These are phyloP conservation scores for Anethum foeniculum DNA, from an alignment of 140 eudicot species.

Conservation along the genomic window DNA sequence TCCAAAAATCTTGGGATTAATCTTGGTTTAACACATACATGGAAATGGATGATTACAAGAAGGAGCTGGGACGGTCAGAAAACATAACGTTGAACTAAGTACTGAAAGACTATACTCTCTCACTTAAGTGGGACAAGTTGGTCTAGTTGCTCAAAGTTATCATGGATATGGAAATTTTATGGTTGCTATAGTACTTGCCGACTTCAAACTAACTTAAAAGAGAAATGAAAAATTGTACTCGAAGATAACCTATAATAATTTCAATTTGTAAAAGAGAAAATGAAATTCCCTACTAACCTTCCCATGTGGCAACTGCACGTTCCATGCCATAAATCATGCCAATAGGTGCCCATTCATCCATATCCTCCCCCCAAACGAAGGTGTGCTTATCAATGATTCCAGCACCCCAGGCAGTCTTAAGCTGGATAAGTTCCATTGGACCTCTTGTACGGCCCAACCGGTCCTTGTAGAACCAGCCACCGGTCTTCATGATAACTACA, in stretches of 20 bases:
- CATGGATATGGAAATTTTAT: background rate
- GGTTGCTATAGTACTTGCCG: background rate
- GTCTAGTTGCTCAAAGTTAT: background rate
- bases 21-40: background rate
- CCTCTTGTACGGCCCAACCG: conserved; percentile 91
- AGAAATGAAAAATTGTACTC: too few relatives aligned
- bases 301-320: conserved; percentile 89
- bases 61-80: background rate
- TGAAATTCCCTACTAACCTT: conserved; percentile 39
- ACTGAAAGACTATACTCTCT: background rate
- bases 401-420: conserved; percentile 92
- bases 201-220: background rate
- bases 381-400: conserved; percentile 88
- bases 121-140: background rate
- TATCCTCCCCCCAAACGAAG: conserved; percentile 87
- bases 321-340: conserved; percentile 84
- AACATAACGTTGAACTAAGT: background rate
- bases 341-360: conserved; percentile 98
- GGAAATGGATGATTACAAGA: background rate
- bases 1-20: background rate
- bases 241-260: background rate
- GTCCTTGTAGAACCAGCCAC: conserved; percentile 82
- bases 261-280: background rate
- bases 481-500: conserved; percentile 79
- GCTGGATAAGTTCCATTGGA: conserved; percentile 83